These are phyloP conservation scores for Corymbia citriodora DNA, from an alignment of 441 rosid species.

Conservation along the genomic window DNA sequence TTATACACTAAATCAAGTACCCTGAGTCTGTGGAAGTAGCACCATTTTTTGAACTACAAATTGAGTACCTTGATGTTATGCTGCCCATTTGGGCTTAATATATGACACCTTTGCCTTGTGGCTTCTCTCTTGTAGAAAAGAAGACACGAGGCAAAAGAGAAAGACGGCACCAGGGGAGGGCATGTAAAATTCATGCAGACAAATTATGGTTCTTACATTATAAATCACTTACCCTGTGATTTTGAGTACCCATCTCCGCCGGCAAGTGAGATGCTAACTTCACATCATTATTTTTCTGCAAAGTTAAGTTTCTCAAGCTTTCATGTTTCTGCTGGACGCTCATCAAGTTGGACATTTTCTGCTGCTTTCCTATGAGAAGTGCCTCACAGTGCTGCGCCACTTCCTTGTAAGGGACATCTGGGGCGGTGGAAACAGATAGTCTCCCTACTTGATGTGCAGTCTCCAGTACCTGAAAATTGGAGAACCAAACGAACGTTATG, in stretches of 20 bases:
- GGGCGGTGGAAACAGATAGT: constrained; percentile 43
- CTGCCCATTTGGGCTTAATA: neutral
- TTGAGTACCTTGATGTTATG: neutral
- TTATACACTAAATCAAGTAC: neutral
- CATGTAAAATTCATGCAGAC: neutral
- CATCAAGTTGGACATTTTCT: constrained; percentile 59
- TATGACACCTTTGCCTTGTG: neutral
- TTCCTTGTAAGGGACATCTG: constrained; percentile 57
- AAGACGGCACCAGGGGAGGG: neutral
- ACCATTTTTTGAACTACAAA: neutral
- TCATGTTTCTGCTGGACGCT: constrained; percentile 31
- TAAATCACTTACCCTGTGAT: neutral
- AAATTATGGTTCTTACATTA: neutral
- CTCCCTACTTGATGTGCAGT: constrained; percentile 56
- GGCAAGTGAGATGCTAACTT: constrained; percentile 11
- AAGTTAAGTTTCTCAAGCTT: constrained; percentile 14
- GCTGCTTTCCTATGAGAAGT: constrained; percentile 54
- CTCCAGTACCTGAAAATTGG: constrained; percentile 43
- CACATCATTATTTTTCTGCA: constrained; percentile 9
- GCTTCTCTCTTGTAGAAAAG: neutral
- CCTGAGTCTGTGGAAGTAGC: neutral
- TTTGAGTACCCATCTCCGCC: constrained; percentile 4
- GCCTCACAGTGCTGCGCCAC: constrained; percentile 67
- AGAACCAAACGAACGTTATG: neutral
- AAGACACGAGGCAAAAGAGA: neutral